Evolutionary conservation across 306 rosid genomes (phyloP).

Genomic region (Gillenia trifoliata): DNA sequence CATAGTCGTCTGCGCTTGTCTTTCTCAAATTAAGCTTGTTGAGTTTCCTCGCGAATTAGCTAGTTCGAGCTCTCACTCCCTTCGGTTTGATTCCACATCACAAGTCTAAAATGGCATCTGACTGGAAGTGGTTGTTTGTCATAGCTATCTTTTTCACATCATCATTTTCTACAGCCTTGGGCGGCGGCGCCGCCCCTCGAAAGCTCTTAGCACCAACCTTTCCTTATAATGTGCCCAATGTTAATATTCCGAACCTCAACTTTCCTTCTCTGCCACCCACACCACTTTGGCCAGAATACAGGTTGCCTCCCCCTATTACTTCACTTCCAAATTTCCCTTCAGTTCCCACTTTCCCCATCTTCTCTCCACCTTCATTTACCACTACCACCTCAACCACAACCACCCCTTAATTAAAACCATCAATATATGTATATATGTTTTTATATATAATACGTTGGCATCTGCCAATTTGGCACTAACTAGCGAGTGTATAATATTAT

Average conservation of each 20-base stretch:
- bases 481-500: not conserved
- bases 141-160: not conserved
- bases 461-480: not conserved
- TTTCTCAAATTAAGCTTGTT: not conserved
- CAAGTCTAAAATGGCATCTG: slow-evolving; percentile 1
- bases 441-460: not conserved
- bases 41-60: not conserved
- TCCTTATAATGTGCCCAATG: not conserved
- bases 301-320: slow-evolving; percentile 7
- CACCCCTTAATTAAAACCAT: not conserved
- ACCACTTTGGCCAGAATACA: not conserved
- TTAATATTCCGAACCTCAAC: not conserved
- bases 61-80: no score
- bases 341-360: not conserved
- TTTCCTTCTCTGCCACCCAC: not conserved
- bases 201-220: slow-evolving; percentile 2
- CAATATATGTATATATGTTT: not conserved
- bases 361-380: not conserved
- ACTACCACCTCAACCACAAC: not conserved
- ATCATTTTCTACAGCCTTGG: not conserved
- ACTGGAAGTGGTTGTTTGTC: not conserved
- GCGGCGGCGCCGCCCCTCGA: not conserved
- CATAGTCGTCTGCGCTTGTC: not conserved
- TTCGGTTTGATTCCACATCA: not conserved
- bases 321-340: not conserved